Base-by-base conservation (phyloP, 306 rosid species). In the Quillaja saponaria region DNA sequence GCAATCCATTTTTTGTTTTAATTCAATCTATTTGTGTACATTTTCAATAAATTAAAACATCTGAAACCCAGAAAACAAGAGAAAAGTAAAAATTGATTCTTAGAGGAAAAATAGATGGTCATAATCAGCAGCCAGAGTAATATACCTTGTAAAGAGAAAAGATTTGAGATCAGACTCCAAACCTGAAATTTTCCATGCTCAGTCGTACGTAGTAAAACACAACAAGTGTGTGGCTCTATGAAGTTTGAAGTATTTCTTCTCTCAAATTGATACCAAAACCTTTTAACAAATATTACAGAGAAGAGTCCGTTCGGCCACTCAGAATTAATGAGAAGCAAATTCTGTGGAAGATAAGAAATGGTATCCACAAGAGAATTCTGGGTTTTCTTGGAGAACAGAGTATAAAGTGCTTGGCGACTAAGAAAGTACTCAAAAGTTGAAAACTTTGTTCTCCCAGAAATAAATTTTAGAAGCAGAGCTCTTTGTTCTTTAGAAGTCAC, bases 31-130 rank as follows among this genome's bases (percentile, higher is more conserved):
- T 58, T 57, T 60, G 16, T 31, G 38, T n/a, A 12, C 15, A 12
- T 54, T 65, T 20, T 33, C 41, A 39, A 38, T n/a, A n/a, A n/a
- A n/a, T n/a, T n/a, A n/a, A 0, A 37, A 10, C 44, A 50, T 19
- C 31, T 40, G 42, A 52, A 45, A 51, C 41, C 49, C 34, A 13
- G 7, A 52, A 37, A 49, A n/a, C 53, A 34, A 21, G 13, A 13
- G 20, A 19, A 18, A 5, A 15, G 10, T 44, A 46, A 33, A 33
- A 66, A 49, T 49, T 67, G 10, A 37, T 44, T 44, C 47, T 6
- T 57, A 28, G 58, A 44, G 66, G 16, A 49, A 47, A 54, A 67
- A 49, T 40, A n/a, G n/a, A n/a, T n/a, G 20, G 42, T 44, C 20
- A 56, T 31, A 57, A 13, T 55, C 18, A 63, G 49, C 41, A 45